Evolutionary conservation across 2,329 filamentous ascomycete species (phyloP).

Genomic region (Blastomyces emzantsi): DNA sequence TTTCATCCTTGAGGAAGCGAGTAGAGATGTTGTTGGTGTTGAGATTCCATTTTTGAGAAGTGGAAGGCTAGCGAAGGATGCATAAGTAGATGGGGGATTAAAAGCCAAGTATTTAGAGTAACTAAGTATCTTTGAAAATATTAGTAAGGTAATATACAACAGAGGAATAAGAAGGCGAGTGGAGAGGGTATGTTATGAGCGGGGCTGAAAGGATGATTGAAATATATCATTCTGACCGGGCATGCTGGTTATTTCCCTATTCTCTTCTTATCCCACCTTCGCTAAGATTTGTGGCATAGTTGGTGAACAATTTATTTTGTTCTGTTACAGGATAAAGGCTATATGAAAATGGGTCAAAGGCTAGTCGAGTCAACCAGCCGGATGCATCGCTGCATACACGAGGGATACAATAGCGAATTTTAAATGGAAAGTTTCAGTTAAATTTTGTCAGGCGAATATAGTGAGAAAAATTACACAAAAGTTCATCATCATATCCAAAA

Average conservation of each 20-base stretch:
- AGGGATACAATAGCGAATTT: neutral
- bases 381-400: neutral
- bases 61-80: constrained; percentile 11
- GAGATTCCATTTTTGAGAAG: constrained; percentile 30
- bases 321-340: neutral
- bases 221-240: too few species aligned
- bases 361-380: neutral
- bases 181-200: too few species aligned
- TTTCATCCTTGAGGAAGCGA: constrained; percentile 22
- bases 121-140: too few species aligned
- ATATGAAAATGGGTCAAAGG: neutral
- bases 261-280: neutral
- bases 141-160: too few species aligned
- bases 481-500: neutral
- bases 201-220: too few species aligned
- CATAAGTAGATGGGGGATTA: neutral
- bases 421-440: neutral
- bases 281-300: neutral
- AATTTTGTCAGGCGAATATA: neutral
- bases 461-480: neutral
- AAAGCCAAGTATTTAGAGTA: too few species aligned
- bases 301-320: neutral
- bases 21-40: constrained; percentile 22
- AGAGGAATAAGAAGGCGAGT: too few species aligned
- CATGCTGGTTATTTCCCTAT: too few species aligned